Conservation (phyloP, 495 filamentous ascomycete species). For the Recurvomyces mirabilis region DNA sequence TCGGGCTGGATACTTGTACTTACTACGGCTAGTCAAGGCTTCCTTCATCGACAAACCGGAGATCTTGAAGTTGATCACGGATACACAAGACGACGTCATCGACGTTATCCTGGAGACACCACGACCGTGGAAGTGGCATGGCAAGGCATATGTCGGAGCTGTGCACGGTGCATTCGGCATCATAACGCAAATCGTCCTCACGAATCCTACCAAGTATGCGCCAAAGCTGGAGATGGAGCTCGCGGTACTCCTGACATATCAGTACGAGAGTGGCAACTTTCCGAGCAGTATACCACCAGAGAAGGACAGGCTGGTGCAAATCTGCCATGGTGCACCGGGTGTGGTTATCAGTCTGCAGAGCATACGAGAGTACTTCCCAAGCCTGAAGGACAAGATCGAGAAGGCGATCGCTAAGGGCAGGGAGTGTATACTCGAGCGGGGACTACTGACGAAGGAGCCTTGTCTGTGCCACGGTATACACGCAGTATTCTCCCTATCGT, state of each 20-base stretch:
- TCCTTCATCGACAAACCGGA: constrained; percentile 29
- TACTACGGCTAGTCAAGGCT: constrained; percentile 39
- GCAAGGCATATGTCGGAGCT: constrained; percentile 48
- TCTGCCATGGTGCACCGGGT: constrained; percentile 57
- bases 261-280: constrained; percentile 35
- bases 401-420: constrained; percentile 35
- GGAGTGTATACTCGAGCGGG: constrained; percentile 39
- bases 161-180: constrained; percentile 53
- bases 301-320: constrained; percentile 45
- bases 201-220: constrained; percentile 31
- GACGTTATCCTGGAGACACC: constrained; percentile 32
- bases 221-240: constrained; percentile 36
- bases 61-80: constrained; percentile 28
- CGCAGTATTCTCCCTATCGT: neutral
- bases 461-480: constrained; percentile 46
- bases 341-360: constrained; percentile 43
- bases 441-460: constrained; percentile 50
- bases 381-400: constrained; percentile 37
- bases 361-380: constrained; percentile 40
- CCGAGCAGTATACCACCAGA: constrained; percentile 33
- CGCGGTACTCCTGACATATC: constrained; percentile 36
- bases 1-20: constrained; percentile 49
- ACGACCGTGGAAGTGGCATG: constrained; percentile 48
- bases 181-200: constrained; percentile 50
- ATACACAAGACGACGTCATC: constrained; percentile 34